Evolutionary conservation across 1,284 basidiomycete genomes (phyloP).

Genomic region (Irpex rosettiformis): DNA sequence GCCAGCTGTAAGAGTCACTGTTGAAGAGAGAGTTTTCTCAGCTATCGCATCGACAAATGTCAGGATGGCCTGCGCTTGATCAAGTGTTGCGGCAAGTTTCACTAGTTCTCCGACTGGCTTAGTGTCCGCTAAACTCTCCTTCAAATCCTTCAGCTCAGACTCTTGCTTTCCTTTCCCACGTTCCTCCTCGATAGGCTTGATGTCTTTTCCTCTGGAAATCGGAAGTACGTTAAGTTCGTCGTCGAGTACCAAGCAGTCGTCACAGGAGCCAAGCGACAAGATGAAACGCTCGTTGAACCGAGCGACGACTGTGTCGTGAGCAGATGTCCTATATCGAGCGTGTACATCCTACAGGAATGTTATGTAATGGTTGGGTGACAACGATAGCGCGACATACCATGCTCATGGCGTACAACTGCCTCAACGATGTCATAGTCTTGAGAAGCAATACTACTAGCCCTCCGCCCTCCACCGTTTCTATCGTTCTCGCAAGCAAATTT

Average conservation of each 20-base stretch:
- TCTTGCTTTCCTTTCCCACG: conserved; percentile 53
- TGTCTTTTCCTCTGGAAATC: conserved; percentile 95
- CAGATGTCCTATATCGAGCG: conserved; percentile 87
- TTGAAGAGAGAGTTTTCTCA: conserved; percentile 91
- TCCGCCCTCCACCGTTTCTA: conserved; percentile 98
- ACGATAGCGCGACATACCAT: conserved; percentile 65
- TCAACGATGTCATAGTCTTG: conserved; percentile 93
- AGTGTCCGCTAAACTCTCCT: conserved; percentile 78
- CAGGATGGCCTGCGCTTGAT: conserved; percentile 89
- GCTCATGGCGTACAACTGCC: conserved; percentile 93
- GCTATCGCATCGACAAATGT: conserved; percentile 93
- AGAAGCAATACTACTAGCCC: conserved; percentile 90
- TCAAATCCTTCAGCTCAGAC: conserved; percentile 77
- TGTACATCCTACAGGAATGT: conserved; percentile 79
- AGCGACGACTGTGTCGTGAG: conserved; percentile 86
- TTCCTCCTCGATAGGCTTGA: conserved; percentile 65
- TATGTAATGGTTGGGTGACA: neutral
- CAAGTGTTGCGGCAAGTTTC: conserved; percentile 89
- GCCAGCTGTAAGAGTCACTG: conserved; percentile 91
- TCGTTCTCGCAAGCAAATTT: conserved; percentile 93
- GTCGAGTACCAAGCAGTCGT: conserved; percentile 91
- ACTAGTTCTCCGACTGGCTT: conserved; percentile 90
- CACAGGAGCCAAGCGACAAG: conserved; percentile 86
- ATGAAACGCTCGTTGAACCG: conserved; percentile 99
- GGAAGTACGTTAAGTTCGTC: conserved; percentile 98